These are phyloP conservation scores for Leishmania amazonensis DNA, from an alignment of 208 protist genomes.

Conservation along the genomic window DNA sequence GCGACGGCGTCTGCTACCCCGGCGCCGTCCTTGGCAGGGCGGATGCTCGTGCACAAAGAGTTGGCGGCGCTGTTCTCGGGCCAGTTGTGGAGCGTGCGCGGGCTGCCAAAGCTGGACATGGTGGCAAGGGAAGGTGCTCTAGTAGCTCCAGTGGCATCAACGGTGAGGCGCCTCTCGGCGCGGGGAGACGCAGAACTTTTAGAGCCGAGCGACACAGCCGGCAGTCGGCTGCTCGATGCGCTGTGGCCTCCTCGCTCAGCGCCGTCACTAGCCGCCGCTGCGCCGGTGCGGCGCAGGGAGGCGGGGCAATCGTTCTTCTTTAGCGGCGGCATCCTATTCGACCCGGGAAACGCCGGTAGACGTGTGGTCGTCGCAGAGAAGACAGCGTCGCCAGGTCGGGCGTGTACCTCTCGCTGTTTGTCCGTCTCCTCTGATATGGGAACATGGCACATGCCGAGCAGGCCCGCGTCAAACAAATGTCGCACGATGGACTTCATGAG, in stretches of 20 bases:
- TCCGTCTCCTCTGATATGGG: conserved; percentile 55
- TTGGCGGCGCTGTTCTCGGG: neutral
- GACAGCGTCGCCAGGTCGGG: neutral
- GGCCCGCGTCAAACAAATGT: conserved; percentile 66
- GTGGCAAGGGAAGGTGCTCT: neutral
- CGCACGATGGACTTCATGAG: conserved; percentile 69
- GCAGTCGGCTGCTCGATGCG: neutral
- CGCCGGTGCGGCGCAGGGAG: neutral
- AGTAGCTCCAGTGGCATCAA: neutral
- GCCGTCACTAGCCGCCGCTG: neutral
- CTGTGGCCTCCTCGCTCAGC: neutral
- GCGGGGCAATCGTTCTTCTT: neutral
- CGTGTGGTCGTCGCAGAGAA: neutral
- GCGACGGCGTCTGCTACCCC: neutral
- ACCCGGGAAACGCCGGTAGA: neutral
- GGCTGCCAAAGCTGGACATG: too few species aligned
- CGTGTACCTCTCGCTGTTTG: conserved; percentile 18
- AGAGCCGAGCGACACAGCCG: neutral
- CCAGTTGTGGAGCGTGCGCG: too few species aligned
- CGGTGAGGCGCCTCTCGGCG: neutral
- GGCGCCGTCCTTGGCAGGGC: too few species aligned
- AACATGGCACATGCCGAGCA: conserved; percentile 71
- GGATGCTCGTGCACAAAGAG: neutral
- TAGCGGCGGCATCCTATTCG: too few species aligned
- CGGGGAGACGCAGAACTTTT: neutral